These are phyloP conservation scores for Zizania latifolia DNA, from an alignment of 176 grass and related monocot species.

Conservation along the genomic window DNA sequence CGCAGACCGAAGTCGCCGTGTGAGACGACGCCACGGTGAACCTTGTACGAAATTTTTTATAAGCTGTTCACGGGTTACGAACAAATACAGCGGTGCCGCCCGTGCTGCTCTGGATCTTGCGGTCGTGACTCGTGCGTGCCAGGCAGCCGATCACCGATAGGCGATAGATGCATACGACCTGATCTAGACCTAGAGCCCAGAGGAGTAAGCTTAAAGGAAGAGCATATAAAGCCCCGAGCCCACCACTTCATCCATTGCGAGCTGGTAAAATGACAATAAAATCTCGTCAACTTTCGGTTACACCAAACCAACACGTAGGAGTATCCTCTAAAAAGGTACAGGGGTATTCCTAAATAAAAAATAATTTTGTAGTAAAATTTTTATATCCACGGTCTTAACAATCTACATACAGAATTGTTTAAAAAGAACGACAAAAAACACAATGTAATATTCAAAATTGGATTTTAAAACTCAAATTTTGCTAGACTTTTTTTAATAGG, in stretches of 20 bases:
- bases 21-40: not conserved
- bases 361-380: no score
- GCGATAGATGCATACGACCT: not conserved
- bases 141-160: not conserved
- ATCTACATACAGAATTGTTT: no score
- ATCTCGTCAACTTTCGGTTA: not conserved
- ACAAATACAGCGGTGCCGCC: constrained; percentile 21
- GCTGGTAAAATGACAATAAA: not conserved
- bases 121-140: not conserved
- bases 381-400: no score
- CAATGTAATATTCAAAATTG: no score
- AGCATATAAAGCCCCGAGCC: constrained; percentile 15
- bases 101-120: not conserved
- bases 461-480: no score
- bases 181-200: no score
- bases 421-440: no score
- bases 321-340: no score
- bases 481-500: no score
- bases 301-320: not conserved
- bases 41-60: not conserved
- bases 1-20: not conserved
- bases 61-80: not conserved
- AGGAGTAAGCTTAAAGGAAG: constrained; percentile 39
- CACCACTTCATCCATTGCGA: constrained; percentile 30
- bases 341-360: no score